phyloP scores from a whole-genome alignment of 148 eudicot genomes.

The Chenopodium berlandieri region DNA sequence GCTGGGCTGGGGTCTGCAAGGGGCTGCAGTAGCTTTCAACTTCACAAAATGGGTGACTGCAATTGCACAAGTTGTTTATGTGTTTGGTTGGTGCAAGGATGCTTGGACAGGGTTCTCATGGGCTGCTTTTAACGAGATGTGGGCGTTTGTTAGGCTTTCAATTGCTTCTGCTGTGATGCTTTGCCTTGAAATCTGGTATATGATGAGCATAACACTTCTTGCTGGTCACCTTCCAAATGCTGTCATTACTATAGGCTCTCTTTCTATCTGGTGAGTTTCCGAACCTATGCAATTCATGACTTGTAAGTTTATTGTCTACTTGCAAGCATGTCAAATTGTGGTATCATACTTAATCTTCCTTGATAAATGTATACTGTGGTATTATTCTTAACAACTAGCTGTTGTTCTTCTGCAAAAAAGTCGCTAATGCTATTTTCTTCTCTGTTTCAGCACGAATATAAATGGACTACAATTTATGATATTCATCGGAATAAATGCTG shows the following conservation, averaged over 20 bases:
- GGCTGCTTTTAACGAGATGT: conserved; percentile 55
- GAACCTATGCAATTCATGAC: no score
- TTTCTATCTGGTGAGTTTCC: conserved; percentile 65
- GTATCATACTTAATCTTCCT: no score
- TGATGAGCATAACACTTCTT: conserved; percentile 59
- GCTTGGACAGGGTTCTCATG: conserved; percentile 59
- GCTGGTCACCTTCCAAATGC: conserved; percentile 64
- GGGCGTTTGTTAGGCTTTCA: conserved; percentile 72
- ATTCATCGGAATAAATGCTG: conserved; percentile 78
- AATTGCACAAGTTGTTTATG: conserved; percentile 46
- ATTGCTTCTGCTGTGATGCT: conserved; percentile 75
- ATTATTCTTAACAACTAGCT: no score
- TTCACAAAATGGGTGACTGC: conserved; percentile 42
- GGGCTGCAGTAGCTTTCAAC: conserved; percentile 60
- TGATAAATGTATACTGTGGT: no score
- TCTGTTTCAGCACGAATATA: conserved; percentile 54
- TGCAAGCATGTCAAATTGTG: neutral
- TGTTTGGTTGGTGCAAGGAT: conserved; percentile 55
- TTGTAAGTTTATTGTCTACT: neutral
- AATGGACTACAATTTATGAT: conserved; percentile 66
- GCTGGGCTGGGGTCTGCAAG: conserved; percentile 51
- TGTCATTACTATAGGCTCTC: conserved; percentile 69
- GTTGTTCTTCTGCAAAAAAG: neutral
- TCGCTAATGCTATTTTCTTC: neutral
- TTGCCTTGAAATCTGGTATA: conserved; percentile 74